Base-by-base conservation (phyloP, 148 eudicot species). In the Persicaria maculosa region DNA sequence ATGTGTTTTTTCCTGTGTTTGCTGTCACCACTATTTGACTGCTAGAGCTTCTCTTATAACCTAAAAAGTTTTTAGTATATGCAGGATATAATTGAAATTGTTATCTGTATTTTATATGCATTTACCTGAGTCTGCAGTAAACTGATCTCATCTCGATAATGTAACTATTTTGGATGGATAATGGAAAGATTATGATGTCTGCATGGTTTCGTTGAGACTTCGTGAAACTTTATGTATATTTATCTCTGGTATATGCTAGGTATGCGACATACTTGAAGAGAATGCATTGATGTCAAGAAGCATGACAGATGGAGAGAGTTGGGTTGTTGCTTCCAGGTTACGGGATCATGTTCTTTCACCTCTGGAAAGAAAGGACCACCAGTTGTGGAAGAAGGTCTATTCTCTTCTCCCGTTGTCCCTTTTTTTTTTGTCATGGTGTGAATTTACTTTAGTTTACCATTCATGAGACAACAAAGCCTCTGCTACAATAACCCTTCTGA, bases 311-410 rank as follows among this genome's bases (percentile, higher is more conserved):
- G 83, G 83, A 72, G 94, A 90, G 76, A 85, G 97, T 73, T 95
- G 99, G 97, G 84, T 95, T 61, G 91, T 95, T 81, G 96, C 93
- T 25, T 95, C 99, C 47, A 90, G 93, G 93, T 84, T 95, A 73
- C 85, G 97, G 43, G 99, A 95, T 86, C 93, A 95, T 89, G 89
- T 95, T 77, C 91, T 95, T 74, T 82, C 89, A 16, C 89, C 97
- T 61, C 83, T 75, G 79, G 99, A 95, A 86, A 92, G 99, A 81
- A 92, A 83, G 78, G 85, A 95, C 73, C 80, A 87, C 40, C 45
- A 71, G 40, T 76, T 95, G 22, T 95, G 99, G 99, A 89, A 85
- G 78, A 92, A 84, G 99, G 98, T 95, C 80, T 17, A 76, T 52
- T 48, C 36, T 47, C 52, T 55, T 58, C 45, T 75, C 44, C 47